Evolutionary conservation across 805 yeast genomes (phyloP).

Genomic region (Metschnikowia baotianmanensis): DNA sequence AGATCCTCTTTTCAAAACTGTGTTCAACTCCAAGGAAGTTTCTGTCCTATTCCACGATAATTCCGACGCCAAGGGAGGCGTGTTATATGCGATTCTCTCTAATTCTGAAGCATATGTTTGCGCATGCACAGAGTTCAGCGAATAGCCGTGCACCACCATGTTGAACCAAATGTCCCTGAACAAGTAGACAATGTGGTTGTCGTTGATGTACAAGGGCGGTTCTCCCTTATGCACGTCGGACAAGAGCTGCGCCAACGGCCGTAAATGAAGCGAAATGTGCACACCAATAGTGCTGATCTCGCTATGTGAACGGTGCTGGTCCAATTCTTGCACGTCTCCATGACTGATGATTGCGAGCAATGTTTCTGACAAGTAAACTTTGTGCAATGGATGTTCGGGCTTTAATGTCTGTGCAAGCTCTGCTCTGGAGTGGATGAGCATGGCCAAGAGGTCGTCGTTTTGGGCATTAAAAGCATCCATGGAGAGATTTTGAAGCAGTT

Average conservation of each 20-base stretch:
- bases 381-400: conserved; percentile 43
- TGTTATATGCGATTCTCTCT: conserved; percentile 71
- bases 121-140: conserved; percentile 55
- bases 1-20: conserved; percentile 85
- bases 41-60: conserved; percentile 65
- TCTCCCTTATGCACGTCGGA: conserved; percentile 51
- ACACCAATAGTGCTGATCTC: conserved; percentile 70
- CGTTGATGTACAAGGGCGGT: conserved; percentile 41
- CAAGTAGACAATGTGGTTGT: conserved; percentile 51
- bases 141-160: conserved; percentile 86
- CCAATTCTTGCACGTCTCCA: conserved; percentile 75
- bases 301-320: conserved; percentile 75
- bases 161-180: conserved; percentile 95
- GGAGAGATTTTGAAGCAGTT: conserved; percentile 52
- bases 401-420: conserved; percentile 41
- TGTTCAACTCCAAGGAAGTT: conserved; percentile 87
- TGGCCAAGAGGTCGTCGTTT: conserved; percentile 35
- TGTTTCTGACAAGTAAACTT: conserved; percentile 60
- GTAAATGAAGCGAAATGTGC: conserved; percentile 60
- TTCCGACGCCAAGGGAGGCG: conserved; percentile 40
- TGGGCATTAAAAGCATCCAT: conserved; percentile 42
- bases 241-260: conserved; percentile 72
- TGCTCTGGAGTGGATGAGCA: conserved; percentile 51
- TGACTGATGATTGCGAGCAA: conserved; percentile 64
- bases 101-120: conserved; percentile 48